phyloP scores from a whole-genome alignment of 495 filamentous ascomycete species.

The Cudoniella acicularis region DNA sequence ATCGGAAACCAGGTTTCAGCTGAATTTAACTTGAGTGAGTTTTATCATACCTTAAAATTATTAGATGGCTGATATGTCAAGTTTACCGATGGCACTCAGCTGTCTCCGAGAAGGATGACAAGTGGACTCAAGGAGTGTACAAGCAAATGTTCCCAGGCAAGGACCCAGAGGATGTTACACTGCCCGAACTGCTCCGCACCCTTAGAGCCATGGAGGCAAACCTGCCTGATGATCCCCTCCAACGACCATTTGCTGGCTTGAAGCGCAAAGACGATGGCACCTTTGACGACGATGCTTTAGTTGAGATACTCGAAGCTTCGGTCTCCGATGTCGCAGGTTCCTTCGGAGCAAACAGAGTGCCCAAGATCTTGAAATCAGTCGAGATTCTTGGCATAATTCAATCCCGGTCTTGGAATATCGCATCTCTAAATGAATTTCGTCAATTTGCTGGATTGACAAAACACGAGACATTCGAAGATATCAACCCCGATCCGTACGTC shows the following conservation, averaged over 20 bases:
- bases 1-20: conserved; percentile 73
- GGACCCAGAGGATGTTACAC: conserved; percentile 43
- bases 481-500: conserved; percentile 76
- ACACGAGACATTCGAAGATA: conserved; percentile 77
- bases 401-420: conserved; percentile 76
- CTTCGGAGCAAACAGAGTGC: conserved; percentile 72
- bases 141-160: conserved; percentile 58
- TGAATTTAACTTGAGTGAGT: conserved; percentile 60
- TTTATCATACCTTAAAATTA: background rate
- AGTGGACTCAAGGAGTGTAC: conserved; percentile 69
- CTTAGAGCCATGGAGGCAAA: conserved; percentile 56
- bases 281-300: conserved; percentile 65
- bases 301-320: conserved; percentile 58
- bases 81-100: conserved; percentile 79
- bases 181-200: conserved; percentile 54
- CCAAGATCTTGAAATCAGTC: conserved; percentile 64
- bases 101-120: conserved; percentile 66
- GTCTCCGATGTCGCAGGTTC: conserved; percentile 63
- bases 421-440: conserved; percentile 84
- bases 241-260: conserved; percentile 63
- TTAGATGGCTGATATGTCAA: no score
- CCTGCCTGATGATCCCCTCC: conserved; percentile 57
- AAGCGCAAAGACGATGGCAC: conserved; percentile 55
- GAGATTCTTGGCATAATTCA: conserved; percentile 88
- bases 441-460: conserved; percentile 72